Evolutionary conservation across 1,284 basidiomycete species (phyloP).

Genomic region (Microbotryomycetes sp.): DNA sequence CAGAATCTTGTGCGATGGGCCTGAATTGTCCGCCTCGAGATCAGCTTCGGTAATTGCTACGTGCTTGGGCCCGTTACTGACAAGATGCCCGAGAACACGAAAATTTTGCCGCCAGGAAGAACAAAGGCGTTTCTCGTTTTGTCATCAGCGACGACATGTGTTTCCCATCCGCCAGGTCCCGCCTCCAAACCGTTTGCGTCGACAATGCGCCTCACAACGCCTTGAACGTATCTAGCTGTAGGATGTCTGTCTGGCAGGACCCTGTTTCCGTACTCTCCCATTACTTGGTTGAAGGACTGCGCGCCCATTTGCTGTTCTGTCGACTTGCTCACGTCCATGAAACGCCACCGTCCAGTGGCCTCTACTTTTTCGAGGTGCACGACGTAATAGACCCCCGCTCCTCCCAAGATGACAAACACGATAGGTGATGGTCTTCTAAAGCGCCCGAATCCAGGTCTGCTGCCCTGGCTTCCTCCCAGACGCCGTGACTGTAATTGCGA

Average conservation of each 20-base stretch:
- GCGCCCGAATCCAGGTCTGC: background rate
- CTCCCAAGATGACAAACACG: conserved; percentile 39
- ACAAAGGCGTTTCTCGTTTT: conserved; percentile 40
- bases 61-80: conserved; percentile 2
- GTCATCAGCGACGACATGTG: conserved; percentile 32
- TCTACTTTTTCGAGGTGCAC: conserved; percentile 28
- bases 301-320: conserved; percentile 50
- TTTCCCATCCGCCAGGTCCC: conserved; percentile 34
- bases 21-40: conserved; percentile 62
- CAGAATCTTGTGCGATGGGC: conserved; percentile 60
- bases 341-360: conserved; percentile 73
- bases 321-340: conserved; percentile 64
- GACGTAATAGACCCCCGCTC: conserved; percentile 51
- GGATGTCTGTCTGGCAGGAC: conserved; percentile 66
- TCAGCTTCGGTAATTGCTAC: background rate
- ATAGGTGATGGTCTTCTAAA: conserved; percentile 12
- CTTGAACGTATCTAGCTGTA: conserved; percentile 56
- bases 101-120: conserved; percentile 56
- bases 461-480: background rate
- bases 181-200: conserved; percentile 51
- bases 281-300: conserved; percentile 49
- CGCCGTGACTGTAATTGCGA: background rate
- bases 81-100: conserved; percentile 59
- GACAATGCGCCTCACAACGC: conserved; percentile 65
- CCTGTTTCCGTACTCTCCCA: conserved; percentile 51